Base-by-base conservation (phyloP, 2,329 filamentous ascomycete species). In the Cladosporium cucumerinum region DNA sequence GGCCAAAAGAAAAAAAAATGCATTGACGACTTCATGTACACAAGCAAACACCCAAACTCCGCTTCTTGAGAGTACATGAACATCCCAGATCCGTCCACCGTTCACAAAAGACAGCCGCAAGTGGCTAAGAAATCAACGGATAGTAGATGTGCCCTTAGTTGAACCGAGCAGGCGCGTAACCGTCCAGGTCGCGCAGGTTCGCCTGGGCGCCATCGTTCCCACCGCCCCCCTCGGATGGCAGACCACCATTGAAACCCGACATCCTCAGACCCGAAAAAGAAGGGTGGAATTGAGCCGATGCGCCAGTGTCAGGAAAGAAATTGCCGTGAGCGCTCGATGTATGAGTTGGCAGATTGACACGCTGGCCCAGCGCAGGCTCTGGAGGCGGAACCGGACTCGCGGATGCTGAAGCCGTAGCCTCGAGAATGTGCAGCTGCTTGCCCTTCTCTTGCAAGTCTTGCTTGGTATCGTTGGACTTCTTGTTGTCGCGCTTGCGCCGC, bases 381-480 rank as follows among this genome's bases (percentile, higher is more conserved):
- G 32, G 12, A 14, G 30, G 26, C 3, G 28, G 28, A 26, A 23
- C 48, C 14, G 55, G 55, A 26, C 55, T 58, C 12, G 34, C 55
- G 25, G 51, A 55, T 21, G n/a, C 39, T 11, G 51, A 54, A 26
- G 25, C 43, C 25, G 51, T 32, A 26, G 18, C 43, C n/a, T 58
- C 54, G 48, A 64, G 30, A 55, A 59, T 59, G 54, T 64, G 30
- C 23, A 59, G 43, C 46, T 59, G 54, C 55, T 64, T 64, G 46
- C 62, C 62, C 21, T 64, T 64, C 30, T 64, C 62, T 30, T 64
- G 62, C 54, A 64, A 36, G 32, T 52, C 54, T 58, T 58, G 54
- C 55, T 64, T 64, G 14, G 62, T 64, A 28, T 64, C 62, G 30
- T 64, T 64, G 55, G 54, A 58, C 10, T 64, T 64, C 55, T 64